A percentile compares a stretch with the other conserved stretches of the same genome.
Evolutionary conservation across 192 early-diverging fungal species (phyloP).

Genomic region (Coemansia sp.): DNA sequence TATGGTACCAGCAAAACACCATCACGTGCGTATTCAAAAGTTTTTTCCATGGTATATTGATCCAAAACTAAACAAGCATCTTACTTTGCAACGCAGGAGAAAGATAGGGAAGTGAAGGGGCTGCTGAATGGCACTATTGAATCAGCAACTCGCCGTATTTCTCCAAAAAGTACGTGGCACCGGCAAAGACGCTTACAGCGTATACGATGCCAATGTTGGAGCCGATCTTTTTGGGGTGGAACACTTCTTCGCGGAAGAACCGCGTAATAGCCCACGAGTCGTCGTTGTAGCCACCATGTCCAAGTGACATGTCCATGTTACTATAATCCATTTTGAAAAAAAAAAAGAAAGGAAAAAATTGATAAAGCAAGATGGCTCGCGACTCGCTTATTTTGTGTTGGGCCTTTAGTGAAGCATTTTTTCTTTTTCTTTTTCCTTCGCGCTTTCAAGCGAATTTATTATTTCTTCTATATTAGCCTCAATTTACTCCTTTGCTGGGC

Average conservation of each 20-base stretch:
- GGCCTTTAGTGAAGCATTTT: not conserved
- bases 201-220: slow-evolving; percentile 48
- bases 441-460: no score
- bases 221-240: slow-evolving; percentile 34
- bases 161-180: slow-evolving; percentile 51
- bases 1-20: no score
- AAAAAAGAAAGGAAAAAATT: slow-evolving; percentile 8
- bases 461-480: no score
- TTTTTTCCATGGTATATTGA: no score
- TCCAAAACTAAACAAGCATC: no score
- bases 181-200: slow-evolving; percentile 50
- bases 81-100: no score
- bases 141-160: slow-evolving; percentile 45
- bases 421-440: not conserved
- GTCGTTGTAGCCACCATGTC: slow-evolving; percentile 31
- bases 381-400: not conserved
- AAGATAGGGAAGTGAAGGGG: no score
- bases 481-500: no score
- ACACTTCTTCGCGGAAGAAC: slow-evolving; percentile 47
- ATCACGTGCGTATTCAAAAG: no score
- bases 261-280: slow-evolving; percentile 48
- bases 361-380: not conserved
- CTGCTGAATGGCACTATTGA: slow-evolving; percentile 15
- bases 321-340: not conserved
- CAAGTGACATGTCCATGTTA: slow-evolving; percentile 15